A percentile compares a stretch with the other conserved stretches of the same genome.
Evolutionary conservation across 2,329 filamentous ascomycete species (phyloP).

Genomic region (Ceratocystis destructans): DNA sequence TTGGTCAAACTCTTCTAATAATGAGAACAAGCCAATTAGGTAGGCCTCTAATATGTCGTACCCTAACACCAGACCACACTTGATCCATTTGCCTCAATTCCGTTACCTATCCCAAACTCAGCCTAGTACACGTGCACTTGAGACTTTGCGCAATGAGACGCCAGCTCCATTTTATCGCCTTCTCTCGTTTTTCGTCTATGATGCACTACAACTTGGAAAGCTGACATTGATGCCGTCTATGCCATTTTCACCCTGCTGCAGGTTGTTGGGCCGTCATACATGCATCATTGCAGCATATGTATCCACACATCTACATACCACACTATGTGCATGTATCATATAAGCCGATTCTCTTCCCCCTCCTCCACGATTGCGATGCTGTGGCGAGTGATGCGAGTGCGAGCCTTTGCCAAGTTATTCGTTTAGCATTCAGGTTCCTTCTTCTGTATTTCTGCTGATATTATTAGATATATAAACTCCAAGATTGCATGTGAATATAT

Average conservation of each 20-base stretch:
- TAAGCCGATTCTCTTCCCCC: too few relatives aligned
- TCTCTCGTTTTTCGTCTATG: not conserved
- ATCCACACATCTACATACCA: not conserved
- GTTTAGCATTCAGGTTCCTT: too few relatives aligned
- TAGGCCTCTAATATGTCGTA: not conserved
- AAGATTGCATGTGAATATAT: too few relatives aligned
- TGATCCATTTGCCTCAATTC: not conserved
- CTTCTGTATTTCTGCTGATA: too few relatives aligned
- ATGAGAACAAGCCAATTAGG: not conserved
- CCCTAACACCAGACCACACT: not conserved
- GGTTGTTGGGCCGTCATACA: constrained; percentile 12
- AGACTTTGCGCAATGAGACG: not conserved
- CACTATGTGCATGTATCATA: not conserved
- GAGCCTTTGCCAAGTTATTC: too few relatives aligned
- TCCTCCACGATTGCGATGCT: too few relatives aligned
- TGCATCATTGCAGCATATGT: not conserved
- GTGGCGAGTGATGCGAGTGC: too few relatives aligned
- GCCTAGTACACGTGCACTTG: not conserved
- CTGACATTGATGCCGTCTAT: not conserved
- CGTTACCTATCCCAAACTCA: not conserved
- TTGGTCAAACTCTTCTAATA: not conserved
- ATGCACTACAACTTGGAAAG: too few relatives aligned
- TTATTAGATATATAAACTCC: too few relatives aligned
- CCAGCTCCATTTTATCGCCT: not conserved
- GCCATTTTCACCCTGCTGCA: not conserved